Evolutionary conservation across 805 yeast species (phyloP).

Genomic region (Lipomyces yamanashiensis): DNA sequence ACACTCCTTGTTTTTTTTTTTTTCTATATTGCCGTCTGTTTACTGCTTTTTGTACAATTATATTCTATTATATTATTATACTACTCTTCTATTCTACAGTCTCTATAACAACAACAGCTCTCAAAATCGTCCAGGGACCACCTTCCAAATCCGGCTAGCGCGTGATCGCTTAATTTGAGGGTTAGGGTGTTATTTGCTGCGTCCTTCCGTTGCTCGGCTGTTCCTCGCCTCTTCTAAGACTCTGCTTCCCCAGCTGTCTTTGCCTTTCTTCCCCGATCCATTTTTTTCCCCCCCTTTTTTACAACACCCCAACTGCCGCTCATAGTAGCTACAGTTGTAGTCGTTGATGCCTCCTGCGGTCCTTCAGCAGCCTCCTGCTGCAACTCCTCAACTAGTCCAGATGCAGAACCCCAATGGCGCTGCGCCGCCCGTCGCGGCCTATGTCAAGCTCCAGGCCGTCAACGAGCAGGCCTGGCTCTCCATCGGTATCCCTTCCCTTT

Average conservation of each 20-base stretch:
- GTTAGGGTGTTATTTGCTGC: conserved; percentile 10
- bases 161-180: conserved; percentile 17
- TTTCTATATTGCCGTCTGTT: background rate
- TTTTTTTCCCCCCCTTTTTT: background rate
- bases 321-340: background rate
- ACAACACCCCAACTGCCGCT: background rate
- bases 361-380: conserved; percentile 8
- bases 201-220: conserved; percentile 3
- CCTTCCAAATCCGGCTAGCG: conserved; percentile 15
- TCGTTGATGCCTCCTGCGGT: conserved; percentile 1
- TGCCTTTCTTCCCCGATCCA: background rate
- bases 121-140: conserved; percentile 1
- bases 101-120: background rate
- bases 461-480: conserved; percentile 40
- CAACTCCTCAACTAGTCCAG: conserved; percentile 10
- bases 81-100: background rate
- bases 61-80: too few species aligned
- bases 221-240: conserved; percentile 1
- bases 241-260: background rate
- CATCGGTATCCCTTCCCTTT: conserved; percentile 24
- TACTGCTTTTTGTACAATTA: background rate
- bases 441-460: conserved; percentile 36
- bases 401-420: conserved; percentile 22
- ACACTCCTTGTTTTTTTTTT: background rate
- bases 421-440: conserved; percentile 29